A percentile compares a stretch with the other conserved stretches of the same genome.
These are phyloP conservation scores for Bipolaris sorokiniana DNA, from an alignment of 2,329 filamentous ascomycete species.

Conservation along the genomic window DNA sequence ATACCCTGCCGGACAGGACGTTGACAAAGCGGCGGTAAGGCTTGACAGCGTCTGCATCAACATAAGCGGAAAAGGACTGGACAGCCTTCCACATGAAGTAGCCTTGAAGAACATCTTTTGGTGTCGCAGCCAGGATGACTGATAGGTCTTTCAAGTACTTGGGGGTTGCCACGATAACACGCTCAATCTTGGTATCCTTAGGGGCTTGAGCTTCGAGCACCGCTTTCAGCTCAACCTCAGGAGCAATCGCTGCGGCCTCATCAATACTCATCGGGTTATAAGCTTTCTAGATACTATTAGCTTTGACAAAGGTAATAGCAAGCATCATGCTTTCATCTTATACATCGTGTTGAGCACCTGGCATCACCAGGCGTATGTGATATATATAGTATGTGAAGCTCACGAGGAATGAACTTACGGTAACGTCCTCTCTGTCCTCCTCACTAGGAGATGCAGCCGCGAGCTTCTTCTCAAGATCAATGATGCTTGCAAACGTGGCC, in stretches of 20 bases:
- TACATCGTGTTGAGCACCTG: not conserved
- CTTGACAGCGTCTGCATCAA: conserved; percentile 66
- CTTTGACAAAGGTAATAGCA: not conserved
- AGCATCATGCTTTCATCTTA: not conserved
- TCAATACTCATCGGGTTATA: conserved; percentile 68
- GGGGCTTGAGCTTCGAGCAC: conserved; percentile 62
- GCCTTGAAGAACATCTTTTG: conserved; percentile 63
- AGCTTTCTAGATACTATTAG: conserved; percentile 52
- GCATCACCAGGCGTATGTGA: not conserved
- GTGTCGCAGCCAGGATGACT: conserved; percentile 60
- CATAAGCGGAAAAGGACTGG: conserved; percentile 57
- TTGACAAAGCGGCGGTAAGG: conserved; percentile 67
- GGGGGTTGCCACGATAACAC: conserved; percentile 65
- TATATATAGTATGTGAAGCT: not conserved
- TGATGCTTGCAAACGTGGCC: conserved; percentile 44
- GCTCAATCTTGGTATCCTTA: conserved; percentile 56
- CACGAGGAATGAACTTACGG: conserved; percentile 31
- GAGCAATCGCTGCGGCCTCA: conserved; percentile 62
- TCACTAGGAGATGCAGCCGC: conserved; percentile 64
- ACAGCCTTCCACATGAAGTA: conserved; percentile 71
- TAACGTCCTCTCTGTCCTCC: conserved; percentile 66
- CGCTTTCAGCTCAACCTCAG: conserved; percentile 61
- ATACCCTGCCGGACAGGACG: conserved; percentile 61
- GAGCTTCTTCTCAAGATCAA: conserved; percentile 65
- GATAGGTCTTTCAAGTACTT: conserved; percentile 66